A percentile compares a stretch with the other conserved stretches of the same genome.
These are phyloP conservation scores for Oryza nivara DNA, from an alignment of 176 grass and related monocot genomes.

Conservation along the genomic window DNA sequence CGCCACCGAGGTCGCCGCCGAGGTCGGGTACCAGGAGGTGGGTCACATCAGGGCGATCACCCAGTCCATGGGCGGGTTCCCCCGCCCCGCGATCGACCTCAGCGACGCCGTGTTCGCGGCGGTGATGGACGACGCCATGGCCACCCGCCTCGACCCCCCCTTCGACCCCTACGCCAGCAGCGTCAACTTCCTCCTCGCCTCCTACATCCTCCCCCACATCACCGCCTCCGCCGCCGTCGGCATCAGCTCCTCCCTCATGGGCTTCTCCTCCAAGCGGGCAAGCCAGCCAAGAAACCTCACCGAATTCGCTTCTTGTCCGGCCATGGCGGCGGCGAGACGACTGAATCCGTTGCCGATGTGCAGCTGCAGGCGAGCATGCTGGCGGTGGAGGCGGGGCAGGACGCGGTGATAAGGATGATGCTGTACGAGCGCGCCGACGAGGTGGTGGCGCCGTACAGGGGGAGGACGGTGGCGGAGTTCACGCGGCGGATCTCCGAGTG, in stretches of 20 bases:
- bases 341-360: background rate
- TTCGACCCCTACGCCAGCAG: constrained; percentile 65
- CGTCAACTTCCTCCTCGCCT: constrained; percentile 82
- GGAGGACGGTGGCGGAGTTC: constrained; percentile 70
- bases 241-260: constrained; percentile 57
- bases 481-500: constrained; percentile 56
- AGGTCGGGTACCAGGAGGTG: constrained; percentile 91
- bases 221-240: constrained; percentile 56
- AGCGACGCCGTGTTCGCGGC: constrained; percentile 49
- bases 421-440: constrained; percentile 71
- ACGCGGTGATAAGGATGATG: constrained; percentile 71
- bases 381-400: constrained; percentile 80
- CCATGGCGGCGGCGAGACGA: too few relatives aligned
- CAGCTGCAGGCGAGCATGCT: constrained; percentile 67
- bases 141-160: constrained; percentile 62
- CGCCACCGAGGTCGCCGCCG: constrained; percentile 58
- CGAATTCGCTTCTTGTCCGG: too few relatives aligned
- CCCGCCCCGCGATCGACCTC: constrained; percentile 72
- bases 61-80: constrained; percentile 67
- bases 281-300: background rate
- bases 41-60: constrained; percentile 72
- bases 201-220: constrained; percentile 77
- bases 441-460: constrained; percentile 55
- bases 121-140: constrained; percentile 77
- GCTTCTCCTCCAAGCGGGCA: constrained; percentile 59